Percentiles rank a stretch among this genome's conserved stretches.
Conservation (phyloP, 108 stramenopile species). For the Cyclotella atomus region DNA sequence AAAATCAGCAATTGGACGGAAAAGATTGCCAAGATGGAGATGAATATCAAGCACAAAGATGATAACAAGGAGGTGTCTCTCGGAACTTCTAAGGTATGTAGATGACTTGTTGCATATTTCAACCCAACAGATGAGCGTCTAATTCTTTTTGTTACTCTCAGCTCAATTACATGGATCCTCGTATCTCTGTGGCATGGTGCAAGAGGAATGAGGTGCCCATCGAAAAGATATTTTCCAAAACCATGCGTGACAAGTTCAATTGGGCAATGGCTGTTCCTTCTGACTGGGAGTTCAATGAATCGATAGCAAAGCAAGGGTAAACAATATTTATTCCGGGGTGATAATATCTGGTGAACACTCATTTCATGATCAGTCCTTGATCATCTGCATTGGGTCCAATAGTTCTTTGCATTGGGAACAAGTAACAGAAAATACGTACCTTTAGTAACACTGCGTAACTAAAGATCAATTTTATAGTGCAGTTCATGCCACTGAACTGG, state of each 20-base stretch:
- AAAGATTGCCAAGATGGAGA: slow-evolving; percentile 91
- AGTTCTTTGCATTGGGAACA: not conserved
- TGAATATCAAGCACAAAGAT: slow-evolving; percentile 97
- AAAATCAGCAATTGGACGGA: slow-evolving; percentile 83
- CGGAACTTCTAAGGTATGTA: slow-evolving; percentile 85
- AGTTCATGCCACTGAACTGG: too few relatives aligned
- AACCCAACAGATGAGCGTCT: not conserved
- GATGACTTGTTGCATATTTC: slow-evolving; percentile 9
- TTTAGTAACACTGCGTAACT: not conserved
- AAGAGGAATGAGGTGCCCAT: slow-evolving; percentile 97
- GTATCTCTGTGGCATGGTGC: slow-evolving; percentile 99
- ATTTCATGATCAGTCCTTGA: too few relatives aligned
- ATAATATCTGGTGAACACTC: not conserved
- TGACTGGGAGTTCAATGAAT: slow-evolving; percentile 92
- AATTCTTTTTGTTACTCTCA: slow-evolving; percentile 25
- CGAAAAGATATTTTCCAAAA: slow-evolving; percentile 96
- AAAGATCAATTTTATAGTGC: not conserved
- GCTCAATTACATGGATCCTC: slow-evolving; percentile 99
- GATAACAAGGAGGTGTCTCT: slow-evolving; percentile 99
- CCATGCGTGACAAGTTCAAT: slow-evolving; percentile 97
- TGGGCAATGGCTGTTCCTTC: slow-evolving; percentile 99
- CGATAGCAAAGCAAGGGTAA: slow-evolving; percentile 65
- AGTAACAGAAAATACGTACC: slow-evolving; percentile 1
- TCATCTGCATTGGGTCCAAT: not conserved
- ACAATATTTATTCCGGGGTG: not conserved